Base-by-base conservation (phyloP, 2,329 filamentous ascomycete species). In the Calonectria hongkongensis region DNA sequence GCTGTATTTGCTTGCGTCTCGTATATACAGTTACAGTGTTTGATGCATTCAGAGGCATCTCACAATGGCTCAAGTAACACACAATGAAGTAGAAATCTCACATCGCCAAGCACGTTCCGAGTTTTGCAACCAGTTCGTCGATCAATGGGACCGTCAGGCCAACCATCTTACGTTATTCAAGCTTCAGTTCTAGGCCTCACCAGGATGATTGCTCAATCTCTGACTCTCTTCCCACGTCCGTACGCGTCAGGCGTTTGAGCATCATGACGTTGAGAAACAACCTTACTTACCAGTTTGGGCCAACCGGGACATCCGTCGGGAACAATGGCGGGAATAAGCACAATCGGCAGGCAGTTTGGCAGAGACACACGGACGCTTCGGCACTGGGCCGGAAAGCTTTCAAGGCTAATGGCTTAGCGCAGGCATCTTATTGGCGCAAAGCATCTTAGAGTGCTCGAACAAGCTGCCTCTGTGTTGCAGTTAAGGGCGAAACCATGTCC, bases 161-260 rank as follows among this genome's bases (percentile, higher is more conserved):
- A 51, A 43, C 30, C 21, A 47, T 39, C 63, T 66, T 66, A 66
- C 63, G 63, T 66, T 66, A 51, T 54, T 66, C 64, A 66, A 21
- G 25, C 16, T 45, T 56, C 13, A 18, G 45, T 16, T 62, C 33
- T 41, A 60, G 33, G 27, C 48, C 28, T 50, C 10, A 12, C 66
- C 4, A 50, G 43, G 54, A 9, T 50, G 3, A 25, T 18, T 3
- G 27, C 50, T 68, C 66, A 68, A 68, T 68, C 54, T 30, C 66
- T 36, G 58, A 68, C 66, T 50, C 33, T 27, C 41, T 48, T 50
- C 43, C 33, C 21, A 36, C 15, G 21, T 33, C 27, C 27, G 66
- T 50, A 68, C 66, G 66, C 66, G 66, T 68, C 58, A 68, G 39
- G 45, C 16, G 25, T 62, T 39, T 48, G 43, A 39, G 36, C n/a